Conservation (phyloP, 1,284 basidiomycete species). For the Hortiboletus rubellus region DNA sequence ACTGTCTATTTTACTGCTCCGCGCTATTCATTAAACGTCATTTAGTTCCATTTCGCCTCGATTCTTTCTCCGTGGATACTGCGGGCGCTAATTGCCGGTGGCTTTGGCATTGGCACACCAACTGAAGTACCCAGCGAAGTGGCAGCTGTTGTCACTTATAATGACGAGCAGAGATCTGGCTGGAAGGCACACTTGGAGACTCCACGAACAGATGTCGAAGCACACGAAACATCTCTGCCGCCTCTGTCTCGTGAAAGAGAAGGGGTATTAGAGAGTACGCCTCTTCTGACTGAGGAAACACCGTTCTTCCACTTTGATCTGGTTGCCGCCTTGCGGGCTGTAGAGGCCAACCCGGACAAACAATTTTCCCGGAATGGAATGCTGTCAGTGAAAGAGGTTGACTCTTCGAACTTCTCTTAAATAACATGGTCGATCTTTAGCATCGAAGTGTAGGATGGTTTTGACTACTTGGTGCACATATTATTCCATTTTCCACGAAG, state of each 20-base stretch:
- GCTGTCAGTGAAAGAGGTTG: conserved; percentile 14
- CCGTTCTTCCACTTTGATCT: conserved; percentile 91
- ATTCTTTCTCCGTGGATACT: conserved; percentile 94
- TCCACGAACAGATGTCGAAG: conserved; percentile 38
- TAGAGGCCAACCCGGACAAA: conserved; percentile 43
- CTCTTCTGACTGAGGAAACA: conserved; percentile 57
- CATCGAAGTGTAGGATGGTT: background rate
- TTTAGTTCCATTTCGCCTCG: conserved; percentile 83
- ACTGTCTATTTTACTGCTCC: background rate
- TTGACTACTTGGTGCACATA: background rate
- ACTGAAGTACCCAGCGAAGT: conserved; percentile 58
- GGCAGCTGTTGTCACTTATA: conserved; percentile 69
- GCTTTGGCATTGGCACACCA: conserved; percentile 70
- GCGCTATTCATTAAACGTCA: background rate
- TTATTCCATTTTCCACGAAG: conserved; percentile 15
- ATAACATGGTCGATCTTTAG: background rate
- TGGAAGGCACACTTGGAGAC: conserved; percentile 14
- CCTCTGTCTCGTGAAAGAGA: conserved; percentile 6
- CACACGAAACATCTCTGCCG: conserved; percentile 31
- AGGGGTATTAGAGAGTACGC: conserved; percentile 28
- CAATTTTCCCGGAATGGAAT: conserved; percentile 9
- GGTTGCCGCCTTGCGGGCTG: conserved; percentile 67
- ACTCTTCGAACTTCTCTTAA: background rate
- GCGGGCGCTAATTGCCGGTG: conserved; percentile 83
- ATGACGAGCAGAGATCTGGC: conserved; percentile 41